Percentiles rank a stretch among this genome's conserved stretches.
Evolutionary conservation across 2,329 filamentous ascomycete genomes (phyloP).

Genomic region (Ophiostoma montium): DNA sequence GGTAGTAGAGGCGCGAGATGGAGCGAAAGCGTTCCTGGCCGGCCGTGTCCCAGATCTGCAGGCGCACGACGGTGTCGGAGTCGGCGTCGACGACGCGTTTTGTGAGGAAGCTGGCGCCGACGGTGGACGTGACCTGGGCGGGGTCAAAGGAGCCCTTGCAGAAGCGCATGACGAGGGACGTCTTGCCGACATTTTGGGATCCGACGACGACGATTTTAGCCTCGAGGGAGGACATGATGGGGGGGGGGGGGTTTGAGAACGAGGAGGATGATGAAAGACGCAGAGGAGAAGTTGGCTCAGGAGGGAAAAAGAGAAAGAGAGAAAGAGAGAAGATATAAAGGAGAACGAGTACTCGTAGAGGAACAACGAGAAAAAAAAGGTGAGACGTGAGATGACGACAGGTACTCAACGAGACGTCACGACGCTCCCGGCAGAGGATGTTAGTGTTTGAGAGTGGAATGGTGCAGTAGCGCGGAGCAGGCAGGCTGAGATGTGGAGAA

Average conservation of each 20-base stretch:
- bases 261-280: too few species aligned
- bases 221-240: conserved; percentile 48
- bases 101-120: conserved; percentile 67
- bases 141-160: conserved; percentile 59
- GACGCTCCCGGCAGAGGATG: neutral
- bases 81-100: conserved; percentile 72
- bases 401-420: neutral
- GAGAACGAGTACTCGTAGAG: neutral
- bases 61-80: conserved; percentile 71
- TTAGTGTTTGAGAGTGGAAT: conserved; percentile 3
- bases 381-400: neutral
- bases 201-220: conserved; percentile 73
- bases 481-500: conserved; percentile 2
- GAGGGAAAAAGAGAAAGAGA: neutral
- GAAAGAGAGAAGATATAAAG: neutral
- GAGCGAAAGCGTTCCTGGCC: conserved; percentile 91
- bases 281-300: too few species aligned
- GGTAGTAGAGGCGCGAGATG: conserved; percentile 91
- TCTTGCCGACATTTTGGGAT: conserved; percentile 68
- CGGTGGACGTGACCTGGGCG: conserved; percentile 51
- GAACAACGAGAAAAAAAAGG: neutral
- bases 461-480: conserved; percentile 1
- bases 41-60: conserved; percentile 84
- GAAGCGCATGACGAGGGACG: conserved; percentile 61
- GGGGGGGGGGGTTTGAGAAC: neutral